A percentile compares a stretch with the other conserved stretches of the same genome.
Evolutionary conservation across 495 filamentous ascomycete genomes (phyloP).

Genomic region (Penicillium odoratum): DNA sequence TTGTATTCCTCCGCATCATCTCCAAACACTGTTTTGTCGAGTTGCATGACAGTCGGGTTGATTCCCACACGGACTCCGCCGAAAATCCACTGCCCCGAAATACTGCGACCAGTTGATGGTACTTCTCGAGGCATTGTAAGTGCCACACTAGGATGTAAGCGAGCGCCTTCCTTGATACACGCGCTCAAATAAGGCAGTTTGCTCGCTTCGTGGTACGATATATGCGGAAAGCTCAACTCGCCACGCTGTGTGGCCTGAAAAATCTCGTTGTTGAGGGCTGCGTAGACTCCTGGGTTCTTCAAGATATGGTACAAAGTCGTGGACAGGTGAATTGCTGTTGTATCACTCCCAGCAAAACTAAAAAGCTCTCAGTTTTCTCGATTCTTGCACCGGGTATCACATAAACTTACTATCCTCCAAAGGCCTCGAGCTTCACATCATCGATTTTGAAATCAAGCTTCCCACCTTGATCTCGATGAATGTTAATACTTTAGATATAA

Average conservation of each 20-base stretch:
- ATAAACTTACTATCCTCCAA: slow-evolving; percentile 16
- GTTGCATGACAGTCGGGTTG: slow-evolving; percentile 31
- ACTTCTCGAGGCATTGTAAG: slow-evolving; percentile 23
- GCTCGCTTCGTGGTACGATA: slow-evolving; percentile 26
- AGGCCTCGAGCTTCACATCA: slow-evolving; percentile 25
- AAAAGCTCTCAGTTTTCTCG: neutral
- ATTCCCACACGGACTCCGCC: slow-evolving; percentile 23
- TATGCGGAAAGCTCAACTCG: slow-evolving; percentile 11
- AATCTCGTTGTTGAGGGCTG: slow-evolving; percentile 54
- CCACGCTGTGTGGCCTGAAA: slow-evolving; percentile 29
- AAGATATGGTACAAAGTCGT: slow-evolving; percentile 53
- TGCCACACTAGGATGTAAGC: slow-evolving; percentile 24
- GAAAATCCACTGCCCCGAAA: slow-evolving; percentile 23
- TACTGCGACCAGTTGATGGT: slow-evolving; percentile 14
- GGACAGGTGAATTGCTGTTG: slow-evolving; percentile 49
- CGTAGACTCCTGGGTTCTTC: slow-evolving; percentile 44
- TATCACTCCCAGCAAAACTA: slow-evolving; percentile 49
- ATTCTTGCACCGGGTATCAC: neutral
- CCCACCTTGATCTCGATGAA: slow-evolving; percentile 10
- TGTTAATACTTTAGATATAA: slow-evolving; percentile 13
- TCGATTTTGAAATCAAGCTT: slow-evolving; percentile 18
- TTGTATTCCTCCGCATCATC: slow-evolving; percentile 49
- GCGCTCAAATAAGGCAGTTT: slow-evolving; percentile 43
- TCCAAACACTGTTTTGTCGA: slow-evolving; percentile 46
- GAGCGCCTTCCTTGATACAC: slow-evolving; percentile 36